These are phyloP conservation scores for Cryptococcus depauperatus DNA, from an alignment of 1,284 basidiomycete genomes.

Conservation along the genomic window DNA sequence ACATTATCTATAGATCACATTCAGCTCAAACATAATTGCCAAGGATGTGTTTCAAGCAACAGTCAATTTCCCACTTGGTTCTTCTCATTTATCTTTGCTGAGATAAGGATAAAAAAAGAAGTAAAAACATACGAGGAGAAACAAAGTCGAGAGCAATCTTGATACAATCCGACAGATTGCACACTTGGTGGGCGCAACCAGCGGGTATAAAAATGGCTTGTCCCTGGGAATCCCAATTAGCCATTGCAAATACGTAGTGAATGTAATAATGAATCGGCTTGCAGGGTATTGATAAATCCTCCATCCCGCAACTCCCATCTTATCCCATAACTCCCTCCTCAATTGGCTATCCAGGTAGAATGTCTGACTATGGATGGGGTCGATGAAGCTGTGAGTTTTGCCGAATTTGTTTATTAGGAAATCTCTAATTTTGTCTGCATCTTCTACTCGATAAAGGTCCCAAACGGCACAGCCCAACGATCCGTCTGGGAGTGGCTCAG, in stretches of 20 bases:
- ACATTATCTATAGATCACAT: constrained; percentile 59
- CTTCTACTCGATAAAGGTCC: constrained; percentile 80
- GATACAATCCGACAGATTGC: constrained; percentile 72
- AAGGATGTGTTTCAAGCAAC: no score
- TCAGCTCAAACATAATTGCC: neutral
- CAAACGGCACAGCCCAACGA: constrained; percentile 73
- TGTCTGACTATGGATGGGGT: constrained; percentile 85
- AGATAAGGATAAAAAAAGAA: neutral
- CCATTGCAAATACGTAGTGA: no score
- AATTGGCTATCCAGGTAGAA: constrained; percentile 71
- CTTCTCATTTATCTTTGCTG: neutral
- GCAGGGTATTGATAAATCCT: constrained; percentile 73
- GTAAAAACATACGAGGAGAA: constrained; percentile 53
- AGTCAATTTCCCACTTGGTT: no score
- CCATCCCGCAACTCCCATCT: constrained; percentile 65
- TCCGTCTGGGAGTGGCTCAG: constrained; percentile 47
- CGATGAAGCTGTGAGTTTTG: constrained; percentile 42
- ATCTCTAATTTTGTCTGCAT: constrained; percentile 64
- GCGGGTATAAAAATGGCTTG: constrained; percentile 93
- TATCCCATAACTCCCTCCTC: constrained; percentile 59
- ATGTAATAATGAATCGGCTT: no score
- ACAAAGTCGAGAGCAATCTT: constrained; percentile 97
- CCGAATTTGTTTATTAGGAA: constrained; percentile 54
- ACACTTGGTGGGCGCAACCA: constrained; percentile 86
- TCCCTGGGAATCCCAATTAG: constrained; percentile 46